Conservation (phyloP, 768 basidiomycete genomes). For the Phaeotremella fagi region DNA sequence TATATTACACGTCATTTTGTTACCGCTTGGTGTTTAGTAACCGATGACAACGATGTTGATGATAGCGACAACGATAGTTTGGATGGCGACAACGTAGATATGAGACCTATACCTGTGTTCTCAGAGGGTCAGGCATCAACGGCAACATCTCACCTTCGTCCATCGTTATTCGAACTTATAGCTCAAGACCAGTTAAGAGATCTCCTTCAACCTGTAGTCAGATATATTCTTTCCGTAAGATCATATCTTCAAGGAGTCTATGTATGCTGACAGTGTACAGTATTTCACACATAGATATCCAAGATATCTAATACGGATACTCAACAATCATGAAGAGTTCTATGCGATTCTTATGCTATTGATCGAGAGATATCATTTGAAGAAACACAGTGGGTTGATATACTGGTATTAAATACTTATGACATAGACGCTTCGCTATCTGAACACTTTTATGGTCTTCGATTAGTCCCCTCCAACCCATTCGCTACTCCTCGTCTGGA, state of each 20-base stretch:
- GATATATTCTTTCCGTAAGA: constrained; percentile 87
- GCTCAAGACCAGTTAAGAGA: constrained; percentile 91
- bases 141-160: constrained; percentile 17
- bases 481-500: constrained; percentile 26
- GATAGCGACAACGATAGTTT: not conserved
- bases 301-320: constrained; percentile 80
- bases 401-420: not conserved
- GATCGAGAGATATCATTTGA: constrained; percentile 85
- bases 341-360: constrained; percentile 83
- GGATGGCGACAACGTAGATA: too few relatives aligned
- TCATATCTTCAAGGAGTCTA: too few relatives aligned
- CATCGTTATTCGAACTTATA: constrained; percentile 74
- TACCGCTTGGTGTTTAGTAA: too few relatives aligned
- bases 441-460: constrained; percentile 89
- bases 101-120: constrained; percentile 11
- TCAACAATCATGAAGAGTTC: constrained; percentile 94
- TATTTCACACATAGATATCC: constrained; percentile 93
- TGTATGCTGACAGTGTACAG: constrained; percentile 50
- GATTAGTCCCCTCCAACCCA: not conserved
- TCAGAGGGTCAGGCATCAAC: constrained; percentile 2
- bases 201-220: constrained; percentile 85
- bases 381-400: constrained; percentile 64
- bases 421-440: constrained; percentile 79
- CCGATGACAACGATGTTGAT: too few relatives aligned
- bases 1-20: not conserved